Evolutionary conservation across 169 alveolate species (phyloP).

Genomic region (Neospora caninum): DNA sequence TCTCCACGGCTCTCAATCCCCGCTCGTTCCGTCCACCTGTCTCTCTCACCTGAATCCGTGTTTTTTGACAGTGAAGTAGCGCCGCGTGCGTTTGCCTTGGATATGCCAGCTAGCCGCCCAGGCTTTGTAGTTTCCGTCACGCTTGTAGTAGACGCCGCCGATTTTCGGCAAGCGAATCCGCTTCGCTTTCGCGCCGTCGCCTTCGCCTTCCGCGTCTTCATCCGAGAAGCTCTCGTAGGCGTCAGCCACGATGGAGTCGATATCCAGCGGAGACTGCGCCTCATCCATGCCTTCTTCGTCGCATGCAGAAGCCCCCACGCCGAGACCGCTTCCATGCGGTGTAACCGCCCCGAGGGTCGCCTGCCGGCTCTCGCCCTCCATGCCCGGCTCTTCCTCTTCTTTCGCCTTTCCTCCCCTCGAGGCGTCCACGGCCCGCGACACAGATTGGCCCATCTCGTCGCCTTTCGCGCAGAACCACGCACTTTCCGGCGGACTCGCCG

Average conservation of each 20-base stretch:
- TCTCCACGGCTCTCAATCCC: too few species aligned
- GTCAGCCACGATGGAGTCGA: conserved; percentile 23
- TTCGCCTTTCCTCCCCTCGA: background rate
- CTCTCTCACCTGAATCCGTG: conserved; percentile 53
- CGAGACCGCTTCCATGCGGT: background rate
- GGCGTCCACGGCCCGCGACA: background rate
- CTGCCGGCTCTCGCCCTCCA: background rate
- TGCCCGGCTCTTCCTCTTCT: background rate
- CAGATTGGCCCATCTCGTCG: too few species aligned
- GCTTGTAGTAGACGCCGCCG: conserved; percentile 59
- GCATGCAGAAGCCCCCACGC: background rate
- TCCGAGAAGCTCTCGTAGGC: conserved; percentile 42
- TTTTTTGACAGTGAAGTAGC: conserved; percentile 57
- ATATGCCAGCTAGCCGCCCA: conserved; percentile 69
- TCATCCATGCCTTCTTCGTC: background rate
- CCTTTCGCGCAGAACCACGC: too few species aligned
- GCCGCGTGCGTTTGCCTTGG: conserved; percentile 49
- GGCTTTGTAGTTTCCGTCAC: conserved; percentile 60
- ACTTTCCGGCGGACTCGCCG: too few species aligned
- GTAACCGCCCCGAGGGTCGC: too few species aligned
- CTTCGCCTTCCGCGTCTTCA: conserved; percentile 3
- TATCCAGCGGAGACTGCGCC: conserved; percentile 12
- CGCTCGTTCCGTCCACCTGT: too few species aligned
- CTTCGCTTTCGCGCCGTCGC: background rate
- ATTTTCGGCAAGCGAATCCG: conserved; percentile 42